These are phyloP conservation scores for Haplographium delicatum DNA, from an alignment of 495 filamentous ascomycete genomes.

Conservation along the genomic window DNA sequence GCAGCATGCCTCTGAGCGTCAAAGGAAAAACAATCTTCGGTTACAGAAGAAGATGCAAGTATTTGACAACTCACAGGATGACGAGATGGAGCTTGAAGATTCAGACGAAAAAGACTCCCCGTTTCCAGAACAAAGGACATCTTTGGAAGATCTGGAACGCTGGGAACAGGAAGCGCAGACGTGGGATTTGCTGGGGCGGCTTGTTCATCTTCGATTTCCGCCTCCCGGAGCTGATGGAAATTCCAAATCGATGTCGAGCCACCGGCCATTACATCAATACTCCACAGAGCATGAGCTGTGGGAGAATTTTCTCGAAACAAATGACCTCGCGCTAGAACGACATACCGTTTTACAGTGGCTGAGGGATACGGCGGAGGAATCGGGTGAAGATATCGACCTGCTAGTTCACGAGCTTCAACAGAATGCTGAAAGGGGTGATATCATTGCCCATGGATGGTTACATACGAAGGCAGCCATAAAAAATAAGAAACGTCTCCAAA, in stretches of 20 bases:
- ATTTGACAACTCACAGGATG: constrained; percentile 20
- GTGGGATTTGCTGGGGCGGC: constrained; percentile 73
- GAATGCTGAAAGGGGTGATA: constrained; percentile 55
- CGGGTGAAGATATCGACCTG: constrained; percentile 63
- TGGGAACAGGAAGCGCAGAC: constrained; percentile 75
- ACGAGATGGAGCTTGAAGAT: constrained; percentile 22
- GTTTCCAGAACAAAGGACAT: constrained; percentile 11
- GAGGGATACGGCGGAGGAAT: constrained; percentile 50
- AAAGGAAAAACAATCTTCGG: constrained; percentile 13
- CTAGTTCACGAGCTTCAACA: constrained; percentile 69
- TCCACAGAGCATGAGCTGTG: constrained; percentile 57
- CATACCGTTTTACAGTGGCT: constrained; percentile 78
- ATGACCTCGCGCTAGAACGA: constrained; percentile 60
- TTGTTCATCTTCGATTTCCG: constrained; percentile 47
- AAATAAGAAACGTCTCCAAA: constrained; percentile 71
- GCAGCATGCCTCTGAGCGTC: constrained; percentile 16
- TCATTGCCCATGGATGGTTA: constrained; percentile 83
- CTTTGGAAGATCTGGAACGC: constrained; percentile 36
- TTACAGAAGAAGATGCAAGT: constrained; percentile 21
- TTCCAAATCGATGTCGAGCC: constrained; percentile 22
- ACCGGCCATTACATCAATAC: constrained; percentile 43
- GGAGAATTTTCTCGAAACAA: constrained; percentile 58
- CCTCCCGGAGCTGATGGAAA: constrained; percentile 10
- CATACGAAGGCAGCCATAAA: constrained; percentile 89
- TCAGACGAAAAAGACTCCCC: constrained; percentile 14